Evolutionary conservation across 2,329 filamentous ascomycete species (phyloP).

Genomic region (Sclerotinia minor): DNA sequence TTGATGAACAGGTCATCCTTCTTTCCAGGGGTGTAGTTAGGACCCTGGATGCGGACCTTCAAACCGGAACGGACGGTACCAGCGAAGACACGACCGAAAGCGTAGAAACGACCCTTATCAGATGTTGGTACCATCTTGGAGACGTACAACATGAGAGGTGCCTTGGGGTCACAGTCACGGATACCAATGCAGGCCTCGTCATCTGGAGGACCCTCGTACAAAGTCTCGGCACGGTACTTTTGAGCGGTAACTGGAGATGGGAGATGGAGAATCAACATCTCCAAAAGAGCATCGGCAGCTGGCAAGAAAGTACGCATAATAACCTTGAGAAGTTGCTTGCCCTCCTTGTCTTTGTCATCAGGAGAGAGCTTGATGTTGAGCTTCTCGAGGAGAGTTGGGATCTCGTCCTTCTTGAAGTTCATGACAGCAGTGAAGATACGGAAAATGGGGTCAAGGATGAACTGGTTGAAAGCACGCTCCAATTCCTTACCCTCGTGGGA

Average conservation of each 20-base stretch:
- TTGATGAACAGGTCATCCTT: conserved; percentile 99
- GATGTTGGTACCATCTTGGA: conserved; percentile 99
- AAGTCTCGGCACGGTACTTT: conserved; percentile 95
- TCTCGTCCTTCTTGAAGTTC: conserved; percentile 98
- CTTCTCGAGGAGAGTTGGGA: conserved; percentile 80
- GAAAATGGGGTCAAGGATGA: conserved; percentile 99
- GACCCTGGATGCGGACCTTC: conserved; percentile 99
- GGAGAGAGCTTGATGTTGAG: conserved; percentile 85
- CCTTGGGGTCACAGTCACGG: conserved; percentile 97
- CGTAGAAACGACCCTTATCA: conserved; percentile 99
- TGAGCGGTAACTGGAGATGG: conserved; percentile 95
- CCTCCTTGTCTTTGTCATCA: conserved; percentile 91
- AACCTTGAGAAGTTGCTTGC: conserved; percentile 96
- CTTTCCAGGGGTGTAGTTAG: conserved; percentile 97
- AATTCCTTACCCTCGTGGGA: conserved; percentile 83
- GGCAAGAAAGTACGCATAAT: conserved; percentile 99
- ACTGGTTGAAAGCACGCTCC: conserved; percentile 99
- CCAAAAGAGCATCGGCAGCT: conserved; percentile 93
- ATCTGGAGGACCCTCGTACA: conserved; percentile 96
- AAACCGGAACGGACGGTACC: conserved; percentile 97
- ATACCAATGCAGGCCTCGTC: conserved; percentile 94
- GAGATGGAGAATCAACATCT: conserved; percentile 99
- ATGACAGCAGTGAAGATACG: conserved; percentile 95
- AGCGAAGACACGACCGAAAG: conserved; percentile 99
- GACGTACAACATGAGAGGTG: conserved; percentile 99